Evolutionary conservation across 2,329 filamentous ascomycete genomes (phyloP).

Genomic region (Talaromyces albobiverticillius): DNA sequence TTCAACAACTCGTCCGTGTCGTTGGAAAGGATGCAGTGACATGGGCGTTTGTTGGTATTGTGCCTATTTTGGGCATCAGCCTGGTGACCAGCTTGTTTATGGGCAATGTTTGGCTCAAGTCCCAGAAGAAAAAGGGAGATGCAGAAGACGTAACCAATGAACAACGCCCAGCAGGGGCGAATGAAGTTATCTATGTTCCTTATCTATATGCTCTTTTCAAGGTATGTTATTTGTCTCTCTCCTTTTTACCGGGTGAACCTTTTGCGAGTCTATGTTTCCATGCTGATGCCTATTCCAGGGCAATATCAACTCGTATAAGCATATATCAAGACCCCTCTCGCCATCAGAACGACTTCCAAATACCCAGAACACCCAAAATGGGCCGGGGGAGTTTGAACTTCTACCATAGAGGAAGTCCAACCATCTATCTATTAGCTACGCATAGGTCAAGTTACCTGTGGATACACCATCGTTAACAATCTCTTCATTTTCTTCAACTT

Average conservation of each 20-base stretch:
- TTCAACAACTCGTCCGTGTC: constrained; percentile 39
- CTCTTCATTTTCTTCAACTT: too few relatives aligned
- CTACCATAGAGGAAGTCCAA: neutral
- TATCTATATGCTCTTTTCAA: constrained; percentile 31
- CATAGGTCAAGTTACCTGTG: too few relatives aligned
- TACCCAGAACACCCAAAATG: neutral
- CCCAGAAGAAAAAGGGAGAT: constrained; percentile 20
- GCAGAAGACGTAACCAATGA: neutral
- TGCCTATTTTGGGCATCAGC: constrained; percentile 56
- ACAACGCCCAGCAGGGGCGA: constrained; percentile 13
- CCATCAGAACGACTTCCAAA: neutral
- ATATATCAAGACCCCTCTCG: neutral
- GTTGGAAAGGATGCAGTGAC: constrained; percentile 58
- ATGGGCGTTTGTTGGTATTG: constrained; percentile 62
- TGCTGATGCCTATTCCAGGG: constrained; percentile 18
- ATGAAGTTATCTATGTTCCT: constrained; percentile 30
- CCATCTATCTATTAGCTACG: too few relatives aligned
- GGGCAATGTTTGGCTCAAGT: constrained; percentile 53
- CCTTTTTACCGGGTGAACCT: neutral
- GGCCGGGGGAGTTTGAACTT: neutral
- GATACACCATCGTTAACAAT: too few relatives aligned
- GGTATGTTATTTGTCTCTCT: constrained; percentile 19
- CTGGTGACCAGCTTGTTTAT: constrained; percentile 44
- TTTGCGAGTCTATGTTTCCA: too few relatives aligned
- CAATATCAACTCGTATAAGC: constrained; percentile 24